Base-by-base conservation (phyloP, 1,284 basidiomycete genomes). In the Sanghuangporus weigelae region DNA sequence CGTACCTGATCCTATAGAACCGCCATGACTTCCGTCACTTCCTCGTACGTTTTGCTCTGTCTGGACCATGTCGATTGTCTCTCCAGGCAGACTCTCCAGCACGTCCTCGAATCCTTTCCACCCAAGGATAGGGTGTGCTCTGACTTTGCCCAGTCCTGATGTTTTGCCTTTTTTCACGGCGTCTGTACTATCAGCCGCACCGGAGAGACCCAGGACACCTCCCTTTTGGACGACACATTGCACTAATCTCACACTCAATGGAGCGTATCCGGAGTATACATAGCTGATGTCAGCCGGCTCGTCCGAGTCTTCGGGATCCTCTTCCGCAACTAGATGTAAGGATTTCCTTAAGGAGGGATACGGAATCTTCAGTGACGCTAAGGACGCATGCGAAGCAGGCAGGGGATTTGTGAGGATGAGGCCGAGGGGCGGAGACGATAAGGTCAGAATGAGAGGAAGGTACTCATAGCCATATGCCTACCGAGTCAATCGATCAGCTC, bases 71-170 rank as follows among this genome's bases (percentile, higher is more conserved):
- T 99, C 96, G 58, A 97, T 85, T 2, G 88, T 91, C 68, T 89
- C 86, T 3, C 96, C 96, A 1, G 94, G 92, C 59, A 98, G 85
- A 58, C 81, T 80, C 49, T 83, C 83, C 14, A 98, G 73, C 1
- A 92, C 83, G 70, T 99, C 97, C 74, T 98, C 96, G 70, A 98
- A 94, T 14, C 95, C 95, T 73, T 92, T 95, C 95, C 96, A 99
- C 0, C 96, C 96, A 1, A 91, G 85, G 64, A 98, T 90, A 0
- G 93, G 91, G 73, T 96, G 93, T 0, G 93, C 93, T 70, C 86
- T 85, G 19, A 88, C 82, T 74, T 84, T 86, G 59, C 76, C 79
- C 40, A 68, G 63, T 19, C 68, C 69, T 31, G 72, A 68, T 16
- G 72, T 68, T 61, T 75, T 78, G 57, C 75, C 74, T 23, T 76